phyloP scores from a whole-genome alignment of 306 rosid species.

The Heteromeles arbutifolia region DNA sequence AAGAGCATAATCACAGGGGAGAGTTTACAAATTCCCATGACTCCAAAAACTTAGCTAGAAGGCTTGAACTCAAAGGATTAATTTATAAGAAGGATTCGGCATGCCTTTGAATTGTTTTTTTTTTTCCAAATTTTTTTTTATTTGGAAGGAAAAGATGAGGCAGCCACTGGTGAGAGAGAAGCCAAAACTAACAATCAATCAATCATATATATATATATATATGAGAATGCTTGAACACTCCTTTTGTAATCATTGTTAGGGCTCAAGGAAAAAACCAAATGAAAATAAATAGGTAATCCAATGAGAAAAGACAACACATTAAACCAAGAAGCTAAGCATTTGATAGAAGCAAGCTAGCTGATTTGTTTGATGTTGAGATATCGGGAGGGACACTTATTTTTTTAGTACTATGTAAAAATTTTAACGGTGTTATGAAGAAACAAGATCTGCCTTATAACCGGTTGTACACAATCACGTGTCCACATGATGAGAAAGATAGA shows the following conservation, averaged over 20 bases:
- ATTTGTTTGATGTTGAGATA: not conserved
- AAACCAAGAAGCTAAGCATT: not conserved
- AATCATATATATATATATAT: not conserved
- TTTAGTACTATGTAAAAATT: not conserved
- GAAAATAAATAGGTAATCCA: slow-evolving; percentile 8
- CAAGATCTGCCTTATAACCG: no score
- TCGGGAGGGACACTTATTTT: no score
- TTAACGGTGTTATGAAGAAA: not conserved
- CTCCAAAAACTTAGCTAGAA: slow-evolving; percentile 15
- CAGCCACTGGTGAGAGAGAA: slow-evolving; percentile 14
- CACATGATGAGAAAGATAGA: no score
- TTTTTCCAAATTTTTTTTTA: not conserved
- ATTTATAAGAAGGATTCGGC: slow-evolving; percentile 1
- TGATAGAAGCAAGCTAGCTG: not conserved
- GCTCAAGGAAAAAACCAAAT: not conserved
- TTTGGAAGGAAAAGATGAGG: not conserved
- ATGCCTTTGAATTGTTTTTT: not conserved
- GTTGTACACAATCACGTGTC: no score
- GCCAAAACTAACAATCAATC: slow-evolving; percentile 16
- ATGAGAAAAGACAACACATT: not conserved
- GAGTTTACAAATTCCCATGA: slow-evolving; percentile 36
- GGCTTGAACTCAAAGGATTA: not conserved
- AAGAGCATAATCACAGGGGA: slow-evolving; percentile 9
- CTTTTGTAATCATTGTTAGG: slow-evolving; percentile 15
- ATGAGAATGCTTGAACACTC: not conserved